Evolutionary conservation across 345 rosid genomes (phyloP).

Genomic region (Salix brachista): DNA sequence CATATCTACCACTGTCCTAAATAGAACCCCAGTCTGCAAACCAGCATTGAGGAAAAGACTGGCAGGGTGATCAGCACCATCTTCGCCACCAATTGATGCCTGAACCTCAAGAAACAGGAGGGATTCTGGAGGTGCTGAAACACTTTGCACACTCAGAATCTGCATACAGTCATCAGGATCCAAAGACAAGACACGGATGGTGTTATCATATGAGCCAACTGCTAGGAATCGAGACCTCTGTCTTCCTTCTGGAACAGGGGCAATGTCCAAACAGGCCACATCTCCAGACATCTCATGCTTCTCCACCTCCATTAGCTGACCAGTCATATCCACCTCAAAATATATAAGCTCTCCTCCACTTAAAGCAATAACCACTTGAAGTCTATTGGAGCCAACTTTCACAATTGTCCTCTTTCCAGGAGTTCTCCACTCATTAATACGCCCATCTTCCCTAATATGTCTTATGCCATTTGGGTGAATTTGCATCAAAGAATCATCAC

Average conservation of each 20-base stretch:
- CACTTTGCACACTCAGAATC: slow-evolving; percentile 92
- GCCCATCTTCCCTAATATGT: slow-evolving; percentile 97
- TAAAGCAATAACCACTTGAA: slow-evolving; percentile 92
- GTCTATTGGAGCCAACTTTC: slow-evolving; percentile 92
- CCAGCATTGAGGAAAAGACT: slow-evolving; percentile 97
- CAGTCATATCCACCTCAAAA: slow-evolving; percentile 94
- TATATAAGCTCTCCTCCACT: slow-evolving; percentile 98
- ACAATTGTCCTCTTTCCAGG: slow-evolving; percentile 98
- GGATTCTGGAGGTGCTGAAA: slow-evolving; percentile 93
- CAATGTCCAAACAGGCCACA: slow-evolving; percentile 97
- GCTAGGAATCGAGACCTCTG: slow-evolving; percentile 97
- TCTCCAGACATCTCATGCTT: slow-evolving; percentile 99
- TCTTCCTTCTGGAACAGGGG: slow-evolving; percentile 99
- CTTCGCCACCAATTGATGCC: slow-evolving; percentile 95
- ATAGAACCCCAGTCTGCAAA: slow-evolving; percentile 86
- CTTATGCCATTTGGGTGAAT: slow-evolving; percentile 96
- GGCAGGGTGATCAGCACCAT: slow-evolving; percentile 99
- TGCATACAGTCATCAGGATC: slow-evolving; percentile 99
- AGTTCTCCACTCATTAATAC: slow-evolving; percentile 96
- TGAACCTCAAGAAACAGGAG: slow-evolving; percentile 96
- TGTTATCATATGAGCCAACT: slow-evolving; percentile 92
- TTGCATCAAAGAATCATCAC: slow-evolving; percentile 98
- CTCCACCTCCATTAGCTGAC: slow-evolving; percentile 97
- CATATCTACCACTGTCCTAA: slow-evolving; percentile 95
- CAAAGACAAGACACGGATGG: slow-evolving; percentile 82